Evolutionary conservation across 371 early-diverging fungal genomes (phyloP).

Genomic region (Mortierella sp.): DNA sequence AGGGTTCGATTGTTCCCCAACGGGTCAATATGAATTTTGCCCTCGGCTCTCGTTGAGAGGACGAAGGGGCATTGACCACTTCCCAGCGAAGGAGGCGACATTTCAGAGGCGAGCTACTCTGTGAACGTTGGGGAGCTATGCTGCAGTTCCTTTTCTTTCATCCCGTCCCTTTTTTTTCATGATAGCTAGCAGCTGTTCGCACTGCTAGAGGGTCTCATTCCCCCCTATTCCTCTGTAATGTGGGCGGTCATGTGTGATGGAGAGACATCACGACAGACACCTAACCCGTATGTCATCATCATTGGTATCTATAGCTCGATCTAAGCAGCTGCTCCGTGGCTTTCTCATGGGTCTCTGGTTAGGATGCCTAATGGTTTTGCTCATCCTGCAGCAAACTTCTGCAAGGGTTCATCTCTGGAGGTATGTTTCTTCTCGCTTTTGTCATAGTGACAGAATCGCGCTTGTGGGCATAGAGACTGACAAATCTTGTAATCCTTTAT

Average conservation of each 20-base stretch:
- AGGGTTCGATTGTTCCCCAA: too few species aligned
- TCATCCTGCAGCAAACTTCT: constrained; percentile 43
- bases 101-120: too few species aligned
- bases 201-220: too few species aligned
- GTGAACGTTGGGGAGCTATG: too few species aligned
- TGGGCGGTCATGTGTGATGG: too few species aligned
- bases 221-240: too few species aligned
- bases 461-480: too few species aligned
- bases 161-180: too few species aligned
- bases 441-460: neutral
- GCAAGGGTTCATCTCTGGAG: constrained; percentile 27
- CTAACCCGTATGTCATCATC: neutral
- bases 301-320: constrained; percentile 25
- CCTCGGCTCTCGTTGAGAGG: neutral
- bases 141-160: too few species aligned
- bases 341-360: constrained; percentile 49
- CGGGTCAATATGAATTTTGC: neutral
- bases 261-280: too few species aligned
- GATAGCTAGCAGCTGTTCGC: neutral
- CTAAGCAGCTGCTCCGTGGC: constrained; percentile 44
- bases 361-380: constrained; percentile 29
- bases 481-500: too few species aligned
- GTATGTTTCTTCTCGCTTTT: constrained; percentile 7
- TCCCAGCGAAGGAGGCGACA: neutral
- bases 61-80: constrained; percentile 7